phyloP scores from a whole-genome alignment of 257 asterid species.

The Craterostigma plantagineum region DNA sequence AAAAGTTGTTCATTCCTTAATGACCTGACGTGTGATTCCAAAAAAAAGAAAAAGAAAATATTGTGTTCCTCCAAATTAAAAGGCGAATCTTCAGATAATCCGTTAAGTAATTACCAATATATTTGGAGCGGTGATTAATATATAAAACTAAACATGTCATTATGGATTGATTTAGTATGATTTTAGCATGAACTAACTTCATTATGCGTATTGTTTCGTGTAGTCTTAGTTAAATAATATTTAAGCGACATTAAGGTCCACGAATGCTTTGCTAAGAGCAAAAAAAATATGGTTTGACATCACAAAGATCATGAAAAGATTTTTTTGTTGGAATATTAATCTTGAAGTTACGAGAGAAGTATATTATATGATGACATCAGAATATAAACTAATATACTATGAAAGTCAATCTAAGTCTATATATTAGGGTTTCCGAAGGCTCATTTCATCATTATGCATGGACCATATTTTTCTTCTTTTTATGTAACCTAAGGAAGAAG shows the following conservation, averaged over 20 bases:
- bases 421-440: too few relatives aligned
- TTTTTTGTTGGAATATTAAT: conserved; percentile 5
- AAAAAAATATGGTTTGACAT: conserved; percentile 13
- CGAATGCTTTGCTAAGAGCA: conserved; percentile 6
- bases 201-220: conserved; percentile 7
- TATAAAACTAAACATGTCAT: conserved; percentile 5
- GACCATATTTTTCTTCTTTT: too few relatives aligned
- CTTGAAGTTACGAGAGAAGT: not conserved
- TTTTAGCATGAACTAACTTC: conserved; percentile 6
- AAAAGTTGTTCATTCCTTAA: too few relatives aligned
- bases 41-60: too few relatives aligned
- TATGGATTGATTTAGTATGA: conserved; percentile 6
- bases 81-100: conserved; percentile 10
- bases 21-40: too few relatives aligned
- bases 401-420: too few relatives aligned
- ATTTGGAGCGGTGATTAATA: conserved; percentile 17
- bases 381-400: conserved; percentile 1
- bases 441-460: too few relatives aligned
- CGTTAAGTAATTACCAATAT: not conserved
- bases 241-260: conserved; percentile 17
- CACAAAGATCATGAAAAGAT: conserved; percentile 23
- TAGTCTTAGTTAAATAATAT: conserved; percentile 4
- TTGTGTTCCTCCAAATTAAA: not conserved
- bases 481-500: too few relatives aligned
- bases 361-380: too few relatives aligned